These are phyloP conservation scores for Russula lepida DNA, from an alignment of 768 basidiomycete species.

Conservation along the genomic window DNA sequence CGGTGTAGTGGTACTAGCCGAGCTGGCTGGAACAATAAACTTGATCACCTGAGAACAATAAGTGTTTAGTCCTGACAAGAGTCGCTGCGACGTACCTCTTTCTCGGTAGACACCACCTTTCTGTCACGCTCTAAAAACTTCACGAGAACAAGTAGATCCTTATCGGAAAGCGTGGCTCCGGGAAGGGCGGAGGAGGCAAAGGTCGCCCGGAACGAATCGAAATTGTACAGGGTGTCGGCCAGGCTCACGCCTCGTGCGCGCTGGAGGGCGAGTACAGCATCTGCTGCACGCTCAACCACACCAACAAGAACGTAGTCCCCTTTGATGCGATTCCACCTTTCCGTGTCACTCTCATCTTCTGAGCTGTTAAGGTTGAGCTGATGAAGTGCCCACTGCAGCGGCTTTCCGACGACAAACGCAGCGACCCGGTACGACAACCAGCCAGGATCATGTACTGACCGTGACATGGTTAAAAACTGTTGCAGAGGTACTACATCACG, in stretches of 20 bases:
- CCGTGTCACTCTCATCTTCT: slow-evolving; percentile 44
- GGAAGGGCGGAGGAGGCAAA: slow-evolving; percentile 43
- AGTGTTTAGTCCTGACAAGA: not conserved
- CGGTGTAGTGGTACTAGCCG: slow-evolving; percentile 33
- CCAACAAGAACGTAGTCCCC: slow-evolving; percentile 65
- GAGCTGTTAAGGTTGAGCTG: slow-evolving; percentile 61
- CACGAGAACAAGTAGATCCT: slow-evolving; percentile 62
- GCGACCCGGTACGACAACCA: slow-evolving; percentile 64
- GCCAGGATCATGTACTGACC: slow-evolving; percentile 60
- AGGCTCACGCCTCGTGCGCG: slow-evolving; percentile 39
- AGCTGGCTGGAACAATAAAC: slow-evolving; percentile 41
- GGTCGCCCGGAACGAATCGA: slow-evolving; percentile 48
- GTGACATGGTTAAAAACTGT: slow-evolving; percentile 46
- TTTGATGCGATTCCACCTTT: slow-evolving; percentile 47
- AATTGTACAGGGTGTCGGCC: slow-evolving; percentile 53
- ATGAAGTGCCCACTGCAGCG: slow-evolving; percentile 81
- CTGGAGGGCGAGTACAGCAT: slow-evolving; percentile 40
- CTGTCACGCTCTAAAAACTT: slow-evolving; percentile 76
- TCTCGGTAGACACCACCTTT: slow-evolving; percentile 50
- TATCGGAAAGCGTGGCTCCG: slow-evolving; percentile 41
- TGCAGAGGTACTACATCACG: slow-evolving; percentile 39
- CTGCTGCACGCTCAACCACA: slow-evolving; percentile 60
- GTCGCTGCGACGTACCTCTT: slow-evolving; percentile 44
- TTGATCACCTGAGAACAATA: slow-evolving; percentile 61
- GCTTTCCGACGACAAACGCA: slow-evolving; percentile 63